Evolutionary conservation across 768 basidiomycete genomes (phyloP).

Genomic region (Rhizopogon roseolus): DNA sequence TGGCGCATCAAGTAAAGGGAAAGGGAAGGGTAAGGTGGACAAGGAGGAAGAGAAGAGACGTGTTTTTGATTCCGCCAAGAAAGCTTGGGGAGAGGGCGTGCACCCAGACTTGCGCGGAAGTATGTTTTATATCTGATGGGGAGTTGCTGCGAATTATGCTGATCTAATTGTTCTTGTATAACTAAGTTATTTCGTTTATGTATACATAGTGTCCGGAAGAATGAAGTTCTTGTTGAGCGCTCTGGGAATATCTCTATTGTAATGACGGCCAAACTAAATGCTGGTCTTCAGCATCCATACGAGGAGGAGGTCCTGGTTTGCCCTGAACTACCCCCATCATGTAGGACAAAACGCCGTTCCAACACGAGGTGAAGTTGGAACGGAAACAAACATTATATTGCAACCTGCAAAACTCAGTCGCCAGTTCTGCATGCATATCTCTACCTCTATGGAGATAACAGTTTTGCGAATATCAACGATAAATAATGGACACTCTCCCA

Average conservation of each 20-base stretch:
- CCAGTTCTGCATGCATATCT: background rate
- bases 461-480: constrained; percentile 42
- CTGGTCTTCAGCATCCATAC: too few relatives aligned
- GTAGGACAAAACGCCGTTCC: too few relatives aligned
- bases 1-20: constrained; percentile 29
- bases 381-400: too few relatives aligned
- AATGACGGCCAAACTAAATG: too few relatives aligned
- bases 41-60: constrained; percentile 29
- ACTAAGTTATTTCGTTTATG: too few relatives aligned
- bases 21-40: constrained; percentile 23
- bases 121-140: constrained; percentile 60
- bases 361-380: too few relatives aligned
- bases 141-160: background rate
- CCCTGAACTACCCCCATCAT: too few relatives aligned
- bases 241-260: too few relatives aligned
- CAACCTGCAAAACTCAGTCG: too few relatives aligned
- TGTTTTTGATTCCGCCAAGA: constrained; percentile 43
- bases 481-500: constrained; percentile 74
- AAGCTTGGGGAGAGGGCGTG: constrained; percentile 52
- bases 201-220: too few relatives aligned
- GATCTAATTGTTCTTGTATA: background rate
- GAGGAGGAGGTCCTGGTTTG: too few relatives aligned
- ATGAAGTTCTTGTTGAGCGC: too few relatives aligned
- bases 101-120: constrained; percentile 43
- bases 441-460: background rate